phyloP scores from a whole-genome alignment of 495 filamentous ascomycete genomes.

The Aspergillus affinis region DNA sequence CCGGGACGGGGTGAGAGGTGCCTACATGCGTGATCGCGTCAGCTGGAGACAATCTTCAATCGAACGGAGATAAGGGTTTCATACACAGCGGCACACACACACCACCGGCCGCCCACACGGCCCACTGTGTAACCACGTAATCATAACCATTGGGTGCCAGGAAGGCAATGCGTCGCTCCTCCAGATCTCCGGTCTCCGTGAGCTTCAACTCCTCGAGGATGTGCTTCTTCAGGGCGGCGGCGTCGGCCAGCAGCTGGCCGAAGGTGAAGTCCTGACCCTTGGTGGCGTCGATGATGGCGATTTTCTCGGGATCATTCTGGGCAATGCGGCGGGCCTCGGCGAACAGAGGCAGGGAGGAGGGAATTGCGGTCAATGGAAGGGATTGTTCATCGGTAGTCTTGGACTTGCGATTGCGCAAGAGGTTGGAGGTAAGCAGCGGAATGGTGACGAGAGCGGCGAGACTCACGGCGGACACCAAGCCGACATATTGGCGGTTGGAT shows the following conservation, averaged over 20 bases:
- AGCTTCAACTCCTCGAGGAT: conserved; percentile 51
- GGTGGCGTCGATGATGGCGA: conserved; percentile 71
- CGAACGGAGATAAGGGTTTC: conserved; percentile 6
- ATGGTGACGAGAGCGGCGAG: neutral
- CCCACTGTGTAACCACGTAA: conserved; percentile 75
- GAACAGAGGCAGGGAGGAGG: conserved; percentile 72
- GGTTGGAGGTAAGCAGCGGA: conserved; percentile 4
- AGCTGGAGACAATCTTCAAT: neutral
- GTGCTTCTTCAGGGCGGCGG: conserved; percentile 61
- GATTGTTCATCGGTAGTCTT: neutral
- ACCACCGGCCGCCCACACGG: conserved; percentile 41
- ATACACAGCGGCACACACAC: conserved; percentile 43
- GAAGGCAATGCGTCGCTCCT: conserved; percentile 77
- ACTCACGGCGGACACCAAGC: neutral
- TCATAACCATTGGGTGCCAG: conserved; percentile 88
- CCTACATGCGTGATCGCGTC: conserved; percentile 11
- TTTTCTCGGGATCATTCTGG: conserved; percentile 62
- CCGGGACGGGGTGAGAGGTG: conserved; percentile 49
- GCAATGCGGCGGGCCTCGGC: conserved; percentile 50
- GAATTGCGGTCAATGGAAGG: conserved; percentile 39
- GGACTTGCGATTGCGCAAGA: conserved; percentile 7
- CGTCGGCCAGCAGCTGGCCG: conserved; percentile 73
- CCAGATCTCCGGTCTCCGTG: conserved; percentile 52
- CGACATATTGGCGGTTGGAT: neutral
- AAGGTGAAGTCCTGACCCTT: conserved; percentile 76